Conservation (phyloP, 2,329 filamentous ascomycete species). For the Chaetomiaceae sp. region DNA sequence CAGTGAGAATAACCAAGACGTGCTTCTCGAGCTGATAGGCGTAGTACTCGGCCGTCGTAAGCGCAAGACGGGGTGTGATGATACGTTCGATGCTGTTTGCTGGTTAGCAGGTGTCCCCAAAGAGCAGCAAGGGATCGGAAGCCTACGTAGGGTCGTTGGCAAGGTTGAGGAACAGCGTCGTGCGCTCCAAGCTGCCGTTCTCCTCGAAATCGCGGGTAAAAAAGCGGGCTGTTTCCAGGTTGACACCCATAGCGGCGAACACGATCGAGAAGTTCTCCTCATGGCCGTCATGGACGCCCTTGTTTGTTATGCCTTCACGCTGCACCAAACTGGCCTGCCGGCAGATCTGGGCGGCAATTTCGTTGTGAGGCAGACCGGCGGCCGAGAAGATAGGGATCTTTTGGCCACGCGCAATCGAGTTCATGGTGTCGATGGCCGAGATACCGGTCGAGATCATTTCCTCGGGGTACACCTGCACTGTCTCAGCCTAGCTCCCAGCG, state of each 20-base stretch:
- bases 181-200: slow-evolving; percentile 96
- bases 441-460: slow-evolving; percentile 99
- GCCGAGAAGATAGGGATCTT: slow-evolving; percentile 99
- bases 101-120: slow-evolving; percentile 18
- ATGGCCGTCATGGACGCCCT: slow-evolving; percentile 93
- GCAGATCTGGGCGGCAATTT: slow-evolving; percentile 98
- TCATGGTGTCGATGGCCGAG: slow-evolving; percentile 98
- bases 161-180: slow-evolving; percentile 96
- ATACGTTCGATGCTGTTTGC: slow-evolving; percentile 86
- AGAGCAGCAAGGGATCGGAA: neutral
- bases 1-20: slow-evolving; percentile 96
- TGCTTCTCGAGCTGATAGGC: slow-evolving; percentile 99
- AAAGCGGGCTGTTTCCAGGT: slow-evolving; percentile 97
- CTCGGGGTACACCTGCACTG: slow-evolving; percentile 81
- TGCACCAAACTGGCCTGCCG: slow-evolving; percentile 92
- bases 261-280: slow-evolving; percentile 99
- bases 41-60: slow-evolving; percentile 99
- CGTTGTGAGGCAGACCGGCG: slow-evolving; percentile 96
- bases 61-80: slow-evolving; percentile 94
- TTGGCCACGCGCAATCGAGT: slow-evolving; percentile 94
- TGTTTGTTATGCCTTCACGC: slow-evolving; percentile 71
- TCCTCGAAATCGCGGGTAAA: slow-evolving; percentile 98
- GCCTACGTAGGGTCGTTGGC: slow-evolving; percentile 96
- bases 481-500: slow-evolving; percentile 19
- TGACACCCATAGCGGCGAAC: slow-evolving; percentile 99